These are phyloP conservation scores for Exidia glandulosa DNA, from an alignment of 768 basidiomycete genomes.

Conservation along the genomic window DNA sequence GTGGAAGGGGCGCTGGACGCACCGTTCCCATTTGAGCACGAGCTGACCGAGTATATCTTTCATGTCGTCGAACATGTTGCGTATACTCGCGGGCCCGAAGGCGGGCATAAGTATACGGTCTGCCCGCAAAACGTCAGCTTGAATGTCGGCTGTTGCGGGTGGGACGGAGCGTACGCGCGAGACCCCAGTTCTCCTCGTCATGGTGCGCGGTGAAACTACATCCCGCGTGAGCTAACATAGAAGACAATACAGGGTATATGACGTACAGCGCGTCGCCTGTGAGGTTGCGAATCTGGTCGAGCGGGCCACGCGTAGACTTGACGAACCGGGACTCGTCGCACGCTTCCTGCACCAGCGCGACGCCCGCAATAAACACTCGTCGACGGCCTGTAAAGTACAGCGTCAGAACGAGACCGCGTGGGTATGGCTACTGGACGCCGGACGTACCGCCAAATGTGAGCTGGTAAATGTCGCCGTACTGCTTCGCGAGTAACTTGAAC, in stretches of 20 bases:
- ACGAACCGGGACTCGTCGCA: conserved; percentile 26
- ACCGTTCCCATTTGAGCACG: conserved; percentile 34
- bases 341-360: conserved; percentile 31
- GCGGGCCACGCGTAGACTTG: conserved; percentile 12
- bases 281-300: conserved; percentile 26
- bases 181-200: conserved; percentile 36
- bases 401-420: not conserved
- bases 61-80: conserved; percentile 39
- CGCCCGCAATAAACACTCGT: conserved; percentile 21
- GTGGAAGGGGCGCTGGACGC: not conserved
- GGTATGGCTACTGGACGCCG: not conserved
- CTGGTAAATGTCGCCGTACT: conserved; percentile 33
- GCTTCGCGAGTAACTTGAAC: conserved; percentile 25
- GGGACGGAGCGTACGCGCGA: conserved; percentile 26
- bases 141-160: too few relatives aligned
- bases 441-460: conserved; percentile 25
- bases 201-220: conserved; percentile 20
- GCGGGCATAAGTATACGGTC: conserved; percentile 30
- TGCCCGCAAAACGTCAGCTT: not conserved
- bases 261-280: conserved; percentile 27
- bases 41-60: conserved; percentile 33
- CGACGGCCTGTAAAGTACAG: conserved; percentile 13
- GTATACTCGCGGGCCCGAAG: conserved; percentile 31
- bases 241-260: conserved; percentile 10
- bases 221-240: not conserved